Evolutionary conservation across 2,329 filamentous ascomycete genomes (phyloP), one percentile per base, ranked within the genome.

Genomic region (Aspergillus hiratsukae): DNA sequence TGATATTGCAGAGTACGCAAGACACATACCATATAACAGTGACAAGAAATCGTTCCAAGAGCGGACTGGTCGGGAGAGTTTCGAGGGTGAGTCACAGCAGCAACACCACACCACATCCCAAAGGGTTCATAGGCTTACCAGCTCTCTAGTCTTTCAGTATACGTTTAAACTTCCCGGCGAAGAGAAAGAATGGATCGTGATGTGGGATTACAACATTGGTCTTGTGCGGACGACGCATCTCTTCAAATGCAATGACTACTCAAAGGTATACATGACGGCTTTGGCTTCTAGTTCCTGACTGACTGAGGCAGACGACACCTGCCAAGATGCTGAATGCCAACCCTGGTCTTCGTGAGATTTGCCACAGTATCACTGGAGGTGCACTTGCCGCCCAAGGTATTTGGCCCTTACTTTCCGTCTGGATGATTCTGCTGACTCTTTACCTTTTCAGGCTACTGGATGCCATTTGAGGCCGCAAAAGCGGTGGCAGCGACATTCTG

Each of bases 181-280:
- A 48, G 81, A 87, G 1, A 81, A 80, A 60, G 80, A 83, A 52
- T 92, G 88, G 71, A 84, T 83, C 0, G 86, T 97, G 58, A 91
- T 97, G 84, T 99, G 94, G 94, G 94, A 99, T 73, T 97, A 97
- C 77, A 93, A 95, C 66, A 85, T 93, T 59, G 94, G 94, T 8
- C 86, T 97, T 29, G 92, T 97, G 60, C 87, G 93, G 59, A 95
- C 96, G 74, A 97, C 92, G 2, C 89, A 91, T 28, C 90, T 97
- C 70, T 97, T 97, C 82, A 96, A 96, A 73, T 91, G 89, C 63
- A 87, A 87, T 70, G 86, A 88, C 61, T 93, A 93, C 69, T 83
- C 87, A 61, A 99, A 99, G 85, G 93, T 91, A 71, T 69, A 79
- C 66, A 40, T 35, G 3, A 49, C 31, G 23, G n/a, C 4, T 21